Percentiles rank a stretch among this genome's conserved stretches.
These are phyloP conservation scores for Cetraspora pellucida DNA, from an alignment of 192 early-diverging fungal species.

Conservation along the genomic window DNA sequence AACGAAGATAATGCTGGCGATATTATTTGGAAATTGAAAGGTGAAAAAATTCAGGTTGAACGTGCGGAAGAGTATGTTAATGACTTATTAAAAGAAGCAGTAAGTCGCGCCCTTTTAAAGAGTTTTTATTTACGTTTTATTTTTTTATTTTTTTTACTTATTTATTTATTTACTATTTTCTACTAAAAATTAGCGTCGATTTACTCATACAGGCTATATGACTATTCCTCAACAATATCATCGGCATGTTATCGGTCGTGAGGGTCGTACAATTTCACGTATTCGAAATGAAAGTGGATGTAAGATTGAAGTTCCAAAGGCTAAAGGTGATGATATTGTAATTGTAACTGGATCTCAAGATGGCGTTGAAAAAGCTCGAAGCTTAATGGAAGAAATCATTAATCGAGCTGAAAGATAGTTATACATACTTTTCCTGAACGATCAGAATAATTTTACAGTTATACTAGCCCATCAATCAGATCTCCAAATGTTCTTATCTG, in stretches of 20 bases:
- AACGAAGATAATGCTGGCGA: constrained; percentile 35
- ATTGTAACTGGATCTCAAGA: constrained; percentile 54
- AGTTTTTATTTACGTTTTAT: neutral
- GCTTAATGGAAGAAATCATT: constrained; percentile 52
- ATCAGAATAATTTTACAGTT: too few species aligned
- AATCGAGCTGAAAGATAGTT: constrained; percentile 20
- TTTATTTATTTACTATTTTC: neutral
- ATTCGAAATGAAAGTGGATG: constrained; percentile 71
- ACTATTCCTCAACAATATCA: constrained; percentile 52
- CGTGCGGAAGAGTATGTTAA: constrained; percentile 41
- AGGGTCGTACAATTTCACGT: constrained; percentile 68
- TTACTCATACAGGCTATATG: constrained; percentile 47
- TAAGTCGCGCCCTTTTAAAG: neutral
- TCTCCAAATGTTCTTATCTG: too few species aligned
- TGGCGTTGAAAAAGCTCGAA: constrained; percentile 49
- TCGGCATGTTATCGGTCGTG: constrained; percentile 77
- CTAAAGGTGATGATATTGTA: constrained; percentile 38
- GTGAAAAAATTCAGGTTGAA: constrained; percentile 54
- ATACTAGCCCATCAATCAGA: too few species aligned
- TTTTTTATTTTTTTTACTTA: neutral
- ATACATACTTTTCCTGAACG: too few species aligned
- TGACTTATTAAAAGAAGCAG: constrained; percentile 32
- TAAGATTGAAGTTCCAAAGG: constrained; percentile 60
- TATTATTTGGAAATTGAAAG: constrained; percentile 56
- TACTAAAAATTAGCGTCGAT: constrained; percentile 14